A percentile compares a stretch with the other conserved stretches of the same genome.
Evolutionary conservation across 306 rosid genomes (phyloP).

Genomic region (Corylus americana): DNA sequence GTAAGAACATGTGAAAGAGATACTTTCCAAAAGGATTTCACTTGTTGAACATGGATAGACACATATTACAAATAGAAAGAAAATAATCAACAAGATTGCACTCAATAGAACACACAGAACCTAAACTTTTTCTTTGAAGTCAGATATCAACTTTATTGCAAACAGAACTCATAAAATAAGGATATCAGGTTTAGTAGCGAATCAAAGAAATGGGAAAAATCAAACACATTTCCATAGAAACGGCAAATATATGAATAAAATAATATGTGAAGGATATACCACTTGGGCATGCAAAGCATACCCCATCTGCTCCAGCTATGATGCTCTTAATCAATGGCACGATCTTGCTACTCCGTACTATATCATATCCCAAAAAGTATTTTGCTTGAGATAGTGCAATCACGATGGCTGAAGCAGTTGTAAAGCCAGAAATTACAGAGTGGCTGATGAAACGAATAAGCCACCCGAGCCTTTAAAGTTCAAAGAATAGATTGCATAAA

Average conservation of each 20-base stretch:
- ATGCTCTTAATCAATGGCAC: constrained; percentile 84
- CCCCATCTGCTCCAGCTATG: constrained; percentile 87
- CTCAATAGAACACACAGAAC: not conserved
- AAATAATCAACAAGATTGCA: not conserved
- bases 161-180: not conserved
- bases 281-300: constrained; percentile 40
- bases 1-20: not conserved
- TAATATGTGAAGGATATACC: constrained; percentile 29
- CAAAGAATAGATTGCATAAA: constrained; percentile 16
- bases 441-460: constrained; percentile 94
- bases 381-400: constrained; percentile 94
- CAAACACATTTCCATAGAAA: constrained; percentile 9
- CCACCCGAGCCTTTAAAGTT: constrained; percentile 95
- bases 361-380: constrained; percentile 82
- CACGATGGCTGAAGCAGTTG: constrained; percentile 90
- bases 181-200: not conserved
- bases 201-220: constrained; percentile 4
- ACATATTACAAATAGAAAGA: not conserved
- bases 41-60: not conserved
- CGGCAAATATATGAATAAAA: constrained; percentile 22
- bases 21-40: not conserved
- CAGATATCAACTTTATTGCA: not conserved
- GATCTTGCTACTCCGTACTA: constrained; percentile 80
- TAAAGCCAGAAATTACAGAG: constrained; percentile 99
- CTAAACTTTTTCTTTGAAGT: not conserved